Percentiles rank a stretch among this genome's conserved stretches.
These are phyloP conservation scores for Termitomyces sp. DNA, from an alignment of 768 basidiomycete genomes.

Conservation along the genomic window DNA sequence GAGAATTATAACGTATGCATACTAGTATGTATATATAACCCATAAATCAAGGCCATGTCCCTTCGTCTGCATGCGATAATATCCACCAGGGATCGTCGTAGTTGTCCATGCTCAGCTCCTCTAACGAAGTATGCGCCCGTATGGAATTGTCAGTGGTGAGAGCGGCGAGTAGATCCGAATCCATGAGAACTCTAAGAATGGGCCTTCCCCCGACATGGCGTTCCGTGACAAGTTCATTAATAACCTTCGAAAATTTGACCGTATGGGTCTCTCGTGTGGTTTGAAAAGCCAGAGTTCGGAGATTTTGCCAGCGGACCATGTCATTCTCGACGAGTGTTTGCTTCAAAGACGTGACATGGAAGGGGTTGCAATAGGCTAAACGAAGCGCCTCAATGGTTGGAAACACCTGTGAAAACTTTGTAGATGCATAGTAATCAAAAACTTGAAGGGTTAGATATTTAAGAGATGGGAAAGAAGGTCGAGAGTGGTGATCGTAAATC, in stretches of 20 bases:
- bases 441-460: slow-evolving; percentile 29
- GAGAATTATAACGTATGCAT: too few species aligned
- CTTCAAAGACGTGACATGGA: slow-evolving; percentile 15
- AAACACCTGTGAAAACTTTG: slow-evolving; percentile 22
- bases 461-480: slow-evolving; percentile 26
- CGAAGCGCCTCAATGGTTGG: slow-evolving; percentile 30
- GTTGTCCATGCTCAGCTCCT: slow-evolving; percentile 17
- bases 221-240: slow-evolving; percentile 15
- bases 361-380: slow-evolving; percentile 22
- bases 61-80: slow-evolving; percentile 12
- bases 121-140: slow-evolving; percentile 9
- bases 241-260: slow-evolving; percentile 14
- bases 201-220: slow-evolving; percentile 15
- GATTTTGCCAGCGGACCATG: slow-evolving; percentile 16
- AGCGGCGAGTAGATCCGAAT: slow-evolving; percentile 21
- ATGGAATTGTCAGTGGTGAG: slow-evolving; percentile 7
- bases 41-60: neutral
- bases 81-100: slow-evolving; percentile 32
- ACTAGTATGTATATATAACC: too few species aligned
- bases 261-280: slow-evolving; percentile 22
- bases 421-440: slow-evolving; percentile 18
- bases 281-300: slow-evolving; percentile 25
- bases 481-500: neutral
- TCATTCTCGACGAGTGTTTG: slow-evolving; percentile 13
- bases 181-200: slow-evolving; percentile 23